Evolutionary conservation across 768 basidiomycete species (phyloP).

Genomic region (Candolleomyces eurysporus): DNA sequence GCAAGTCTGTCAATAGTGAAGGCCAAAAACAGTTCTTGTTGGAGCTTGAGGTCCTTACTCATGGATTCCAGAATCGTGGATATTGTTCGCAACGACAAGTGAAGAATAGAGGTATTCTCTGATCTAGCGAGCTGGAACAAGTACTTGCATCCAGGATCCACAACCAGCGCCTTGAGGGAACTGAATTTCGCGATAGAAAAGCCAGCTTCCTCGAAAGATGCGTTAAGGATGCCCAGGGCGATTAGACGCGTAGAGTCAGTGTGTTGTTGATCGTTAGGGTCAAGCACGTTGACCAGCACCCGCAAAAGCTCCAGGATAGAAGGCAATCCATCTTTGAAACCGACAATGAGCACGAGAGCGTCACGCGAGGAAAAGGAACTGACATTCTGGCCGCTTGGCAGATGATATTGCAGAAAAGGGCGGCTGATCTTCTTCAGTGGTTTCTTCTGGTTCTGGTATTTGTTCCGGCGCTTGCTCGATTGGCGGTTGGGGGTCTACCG

Average conservation of each 20-base stretch:
- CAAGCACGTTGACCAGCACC: constrained; percentile 91
- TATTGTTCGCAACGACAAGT: constrained; percentile 79
- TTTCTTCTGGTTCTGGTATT: constrained; percentile 7
- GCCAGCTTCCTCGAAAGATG: constrained; percentile 85
- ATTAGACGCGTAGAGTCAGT: constrained; percentile 94
- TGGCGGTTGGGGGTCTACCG: background rate
- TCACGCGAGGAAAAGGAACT: constrained; percentile 14
- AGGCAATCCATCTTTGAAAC: constrained; percentile 74
- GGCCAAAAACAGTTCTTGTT: constrained; percentile 92
- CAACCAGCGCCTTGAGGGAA: constrained; percentile 70
- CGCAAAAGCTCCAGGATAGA: constrained; percentile 91
- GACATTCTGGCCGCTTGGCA: constrained; percentile 41
- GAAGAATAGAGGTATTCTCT: constrained; percentile 77
- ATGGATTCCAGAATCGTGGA: constrained; percentile 88
- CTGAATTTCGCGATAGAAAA: constrained; percentile 71
- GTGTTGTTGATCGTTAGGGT: constrained; percentile 92
- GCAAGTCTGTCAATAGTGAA: constrained; percentile 92
- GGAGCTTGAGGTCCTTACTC: constrained; percentile 83
- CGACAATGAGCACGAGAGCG: constrained; percentile 1
- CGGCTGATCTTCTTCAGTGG: constrained; percentile 14
- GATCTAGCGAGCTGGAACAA: constrained; percentile 96
- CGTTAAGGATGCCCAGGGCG: constrained; percentile 83
- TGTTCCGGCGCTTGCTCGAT: constrained; percentile 12
- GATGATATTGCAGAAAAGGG: constrained; percentile 23
- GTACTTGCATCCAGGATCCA: constrained; percentile 93